Conservation (phyloP, 192 early-diverging fungal species). For the Umbelopsis sp. region DNA sequence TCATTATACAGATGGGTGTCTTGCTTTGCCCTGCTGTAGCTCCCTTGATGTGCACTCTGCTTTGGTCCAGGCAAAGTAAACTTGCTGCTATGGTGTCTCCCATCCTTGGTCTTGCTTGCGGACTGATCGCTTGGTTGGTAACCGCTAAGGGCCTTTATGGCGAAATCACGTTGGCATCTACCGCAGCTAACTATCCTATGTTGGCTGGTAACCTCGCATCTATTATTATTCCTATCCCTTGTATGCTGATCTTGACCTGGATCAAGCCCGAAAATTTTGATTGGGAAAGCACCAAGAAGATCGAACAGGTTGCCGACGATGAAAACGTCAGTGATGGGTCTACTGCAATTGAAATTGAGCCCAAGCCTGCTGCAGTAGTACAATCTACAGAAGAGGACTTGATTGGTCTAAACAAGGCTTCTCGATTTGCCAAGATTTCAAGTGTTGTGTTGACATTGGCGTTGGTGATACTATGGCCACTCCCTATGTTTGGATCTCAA, state of each 20-base stretch:
- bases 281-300: constrained; percentile 50
- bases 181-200: constrained; percentile 72
- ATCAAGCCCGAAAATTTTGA: constrained; percentile 66
- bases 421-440: constrained; percentile 56
- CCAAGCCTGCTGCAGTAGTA: constrained; percentile 1
- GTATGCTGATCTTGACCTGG: constrained; percentile 44
- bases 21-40: constrained; percentile 64
- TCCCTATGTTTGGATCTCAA: constrained; percentile 64
- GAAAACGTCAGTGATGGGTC: not conserved
- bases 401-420: constrained; percentile 49
- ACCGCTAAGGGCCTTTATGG: constrained; percentile 54
- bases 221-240: constrained; percentile 32
- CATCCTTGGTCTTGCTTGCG: constrained; percentile 53
- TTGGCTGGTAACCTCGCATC: constrained; percentile 71
- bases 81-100: constrained; percentile 54
- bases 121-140: constrained; percentile 62
- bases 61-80: constrained; percentile 66
- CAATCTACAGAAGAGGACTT: constrained; percentile 40
- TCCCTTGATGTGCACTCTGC: constrained; percentile 65
- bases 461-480: constrained; percentile 68
- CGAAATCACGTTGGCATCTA: constrained; percentile 56
- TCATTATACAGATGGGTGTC: constrained; percentile 58
- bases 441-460: constrained; percentile 57
- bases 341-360: not conserved
- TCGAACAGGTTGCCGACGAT: constrained; percentile 51